phyloP scores from a whole-genome alignment of 495 filamentous ascomycete genomes.

The Letharia lupina region DNA sequence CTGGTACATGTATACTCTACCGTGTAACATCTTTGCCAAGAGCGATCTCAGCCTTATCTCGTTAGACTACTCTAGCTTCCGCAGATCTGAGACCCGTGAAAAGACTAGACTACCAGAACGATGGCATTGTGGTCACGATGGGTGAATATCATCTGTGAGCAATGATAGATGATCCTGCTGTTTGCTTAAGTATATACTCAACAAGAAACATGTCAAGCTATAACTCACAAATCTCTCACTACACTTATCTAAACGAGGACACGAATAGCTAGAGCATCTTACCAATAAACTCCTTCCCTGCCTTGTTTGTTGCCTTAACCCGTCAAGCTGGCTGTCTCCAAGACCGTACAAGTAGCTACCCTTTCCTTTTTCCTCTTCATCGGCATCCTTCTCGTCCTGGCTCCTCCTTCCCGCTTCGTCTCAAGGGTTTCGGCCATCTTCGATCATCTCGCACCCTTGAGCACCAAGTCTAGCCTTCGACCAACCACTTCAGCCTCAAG shows the following conservation, averaged over 20 bases:
- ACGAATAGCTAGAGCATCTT: not conserved
- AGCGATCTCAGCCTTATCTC: too few species aligned
- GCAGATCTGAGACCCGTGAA: not conserved
- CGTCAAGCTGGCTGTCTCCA: slow-evolving; percentile 25
- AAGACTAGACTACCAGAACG: too few species aligned
- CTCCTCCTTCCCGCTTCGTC: slow-evolving; percentile 54
- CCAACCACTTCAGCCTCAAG: slow-evolving; percentile 29
- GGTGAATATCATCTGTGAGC: not conserved
- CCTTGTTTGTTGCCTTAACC: not conserved
- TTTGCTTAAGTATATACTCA: too few species aligned
- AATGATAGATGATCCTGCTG: not conserved
- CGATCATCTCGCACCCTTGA: slow-evolving; percentile 35
- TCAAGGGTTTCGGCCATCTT: slow-evolving; percentile 57
- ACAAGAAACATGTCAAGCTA: not conserved
- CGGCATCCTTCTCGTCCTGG: slow-evolving; percentile 63
- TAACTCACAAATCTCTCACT: not conserved
- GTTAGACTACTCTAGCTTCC: not conserved
- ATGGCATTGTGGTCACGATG: not conserved
- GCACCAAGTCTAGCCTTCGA: slow-evolving; percentile 14
- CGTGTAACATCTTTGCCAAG: too few species aligned
- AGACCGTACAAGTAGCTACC: slow-evolving; percentile 38
- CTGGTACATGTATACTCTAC: too few species aligned
- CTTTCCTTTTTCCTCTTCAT: slow-evolving; percentile 55
- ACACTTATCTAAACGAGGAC: not conserved
- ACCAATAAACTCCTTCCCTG: not conserved